phyloP scores from a whole-genome alignment of 441 rosid genomes.

The Pelargonium myrrhifolium region DNA sequence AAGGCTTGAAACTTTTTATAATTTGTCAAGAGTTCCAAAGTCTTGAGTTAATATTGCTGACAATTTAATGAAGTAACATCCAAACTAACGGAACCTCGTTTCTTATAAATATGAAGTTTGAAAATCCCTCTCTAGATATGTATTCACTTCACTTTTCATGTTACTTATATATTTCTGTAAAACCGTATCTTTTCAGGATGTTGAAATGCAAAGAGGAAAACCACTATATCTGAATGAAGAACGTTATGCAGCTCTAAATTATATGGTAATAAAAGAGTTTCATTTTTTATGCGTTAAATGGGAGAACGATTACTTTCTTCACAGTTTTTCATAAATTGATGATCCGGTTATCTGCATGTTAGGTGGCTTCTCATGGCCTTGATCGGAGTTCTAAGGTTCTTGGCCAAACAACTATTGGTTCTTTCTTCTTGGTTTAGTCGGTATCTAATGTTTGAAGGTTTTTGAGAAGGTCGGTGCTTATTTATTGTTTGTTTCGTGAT shows the following conservation, averaged over 20 bases:
- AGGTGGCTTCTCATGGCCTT: conserved; percentile 97
- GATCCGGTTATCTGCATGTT: conserved; percentile 7
- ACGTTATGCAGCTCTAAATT: conserved; percentile 78
- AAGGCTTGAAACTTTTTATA: background rate
- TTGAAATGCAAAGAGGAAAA: conserved; percentile 72
- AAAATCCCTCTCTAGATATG: too few species aligned
- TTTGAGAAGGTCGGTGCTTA: conserved; percentile 4
- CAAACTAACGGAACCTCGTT: too few species aligned
- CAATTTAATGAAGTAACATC: background rate
- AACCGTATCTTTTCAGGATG: conserved; percentile 45
- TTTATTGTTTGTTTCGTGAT: background rate
- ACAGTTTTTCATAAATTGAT: too few species aligned
- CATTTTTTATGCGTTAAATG: background rate
- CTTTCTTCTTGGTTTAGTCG: conserved; percentile 38
- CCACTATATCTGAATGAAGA: conserved; percentile 88
- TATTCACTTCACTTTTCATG: background rate
- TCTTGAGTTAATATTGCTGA: background rate
- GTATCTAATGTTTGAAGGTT: conserved; percentile 10
- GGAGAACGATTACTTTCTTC: too few species aligned
- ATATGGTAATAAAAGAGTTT: conserved; percentile 51
- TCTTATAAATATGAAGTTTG: too few species aligned
- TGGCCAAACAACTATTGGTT: conserved; percentile 58
- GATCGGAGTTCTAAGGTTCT: conserved; percentile 77
- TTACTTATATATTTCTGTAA: background rate
- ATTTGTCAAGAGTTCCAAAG: background rate